A percentile compares a stretch with the other conserved stretches of the same genome.
These are phyloP conservation scores for Scheffersomyces parashehatae DNA, from an alignment of 1,139 yeast genomes.

Conservation along the genomic window DNA sequence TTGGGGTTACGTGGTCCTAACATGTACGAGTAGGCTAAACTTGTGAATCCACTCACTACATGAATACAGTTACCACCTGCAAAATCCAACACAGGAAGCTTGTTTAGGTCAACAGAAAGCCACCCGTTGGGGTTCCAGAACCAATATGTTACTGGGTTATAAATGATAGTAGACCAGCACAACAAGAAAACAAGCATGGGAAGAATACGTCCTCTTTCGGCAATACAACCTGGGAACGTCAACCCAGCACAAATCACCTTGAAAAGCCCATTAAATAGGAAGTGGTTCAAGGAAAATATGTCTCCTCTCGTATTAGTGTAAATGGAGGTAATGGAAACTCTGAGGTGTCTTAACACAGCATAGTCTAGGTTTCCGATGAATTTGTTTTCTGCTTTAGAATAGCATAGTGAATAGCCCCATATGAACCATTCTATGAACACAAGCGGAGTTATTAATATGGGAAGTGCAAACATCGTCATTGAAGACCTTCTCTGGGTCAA, in stretches of 20 bases:
- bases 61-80: conserved; percentile 72
- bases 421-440: conserved; percentile 55
- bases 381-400: conserved; percentile 38
- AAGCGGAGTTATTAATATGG: conserved; percentile 43
- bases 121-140: conserved; percentile 64
- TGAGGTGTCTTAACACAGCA: conserved; percentile 42
- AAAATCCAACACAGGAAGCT: conserved; percentile 56
- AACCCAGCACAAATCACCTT: conserved; percentile 53
- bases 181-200: conserved; percentile 57
- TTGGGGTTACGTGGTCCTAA: conserved; percentile 55
- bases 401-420: conserved; percentile 60
- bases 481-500: conserved; percentile 58
- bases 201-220: conserved; percentile 56
- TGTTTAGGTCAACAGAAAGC: conserved; percentile 43
- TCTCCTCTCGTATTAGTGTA: conserved; percentile 41
- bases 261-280: conserved; percentile 52
- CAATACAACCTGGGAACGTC: conserved; percentile 58
- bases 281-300: conserved; percentile 41
- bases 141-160: conserved; percentile 68
- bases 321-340: conserved; percentile 20
- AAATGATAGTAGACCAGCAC: conserved; percentile 57
- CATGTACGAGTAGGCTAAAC: conserved; percentile 58
- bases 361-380: conserved; percentile 50
- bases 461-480: conserved; percentile 53
- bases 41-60: conserved; percentile 59